Base-by-base conservation (phyloP, 139 green algal species). In the Yamagishiella unicocca region DNA sequence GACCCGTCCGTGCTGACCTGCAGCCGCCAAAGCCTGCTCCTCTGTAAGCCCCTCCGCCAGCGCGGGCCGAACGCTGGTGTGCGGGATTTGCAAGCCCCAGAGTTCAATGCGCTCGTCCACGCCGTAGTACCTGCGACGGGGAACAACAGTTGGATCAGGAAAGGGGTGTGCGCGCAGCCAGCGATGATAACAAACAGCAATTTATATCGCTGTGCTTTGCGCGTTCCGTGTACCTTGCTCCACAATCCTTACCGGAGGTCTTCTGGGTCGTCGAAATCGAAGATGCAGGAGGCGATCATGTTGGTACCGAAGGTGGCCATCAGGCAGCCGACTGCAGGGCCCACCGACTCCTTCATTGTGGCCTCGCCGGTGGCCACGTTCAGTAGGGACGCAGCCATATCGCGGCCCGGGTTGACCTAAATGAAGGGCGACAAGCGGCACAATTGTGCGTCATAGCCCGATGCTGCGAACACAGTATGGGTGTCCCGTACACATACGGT, bases 261-360 rank as follows among this genome's bases (percentile, higher is more conserved):
- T 35, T 92, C 89, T 10, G 93, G 93, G 87, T 96, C 92, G 24
- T 94, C 88, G 62, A 95, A 96, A 50, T 94, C 92, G 77, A 95
- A 96, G 77, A 96, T 96, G 91, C 92, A 95, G 8, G 91, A 93
- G 4, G 90, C 89, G 55, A 96, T 96, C 88, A 96, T 93, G 87
- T 93, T 94, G 71, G 93, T 96, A 82, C 93, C 93, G 81, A 95
- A 94, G 2, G 93, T 95, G 55, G 93, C 92, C 93, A 96, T 96
- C 10, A 96, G 89, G 91, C 93, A 96, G 71, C 93, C 93, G 42
- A 95, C 93, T 14, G 93, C 92, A 37, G 92, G 93, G 6, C 93
- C 93, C 21, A 96, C 91, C 1, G 90, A 92, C 38, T 90, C 87
- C 27, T 78, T 90, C 88, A 96, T 96, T 25, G 66, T 92, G 19